Base-by-base conservation (phyloP, 192 early-diverging fungal genomes). In the Obelidium mucronatum region DNA sequence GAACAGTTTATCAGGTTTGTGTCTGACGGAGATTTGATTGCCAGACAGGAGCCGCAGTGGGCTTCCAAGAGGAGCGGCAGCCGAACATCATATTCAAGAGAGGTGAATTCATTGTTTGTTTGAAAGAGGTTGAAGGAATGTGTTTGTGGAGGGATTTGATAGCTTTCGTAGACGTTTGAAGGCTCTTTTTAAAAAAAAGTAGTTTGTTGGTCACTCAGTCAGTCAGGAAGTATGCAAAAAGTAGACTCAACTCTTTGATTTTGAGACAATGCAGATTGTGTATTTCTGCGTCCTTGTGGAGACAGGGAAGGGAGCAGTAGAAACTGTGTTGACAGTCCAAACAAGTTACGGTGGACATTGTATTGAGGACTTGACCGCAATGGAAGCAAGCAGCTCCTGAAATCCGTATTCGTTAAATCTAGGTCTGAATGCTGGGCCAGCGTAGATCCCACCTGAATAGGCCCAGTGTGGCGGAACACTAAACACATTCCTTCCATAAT, bases 21-120 rank as follows among this genome's bases (percentile, higher is more conserved):
- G n/a, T n/a, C n/a, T n/a, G n/a, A 33, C 19, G 13, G 4, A 28
- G 35, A 17, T 17, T 37, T 11, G 8, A 15, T 11, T 28, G 13
- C 4, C 17, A 5, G 34, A 40, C 63, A 65, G 8, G 17, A 28
- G 37, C 8, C 11, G 35, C 63, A 65, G 35, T 28, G 39, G 4
- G 63, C 26, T 65, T 65, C 63, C 13, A 65, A 37, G 39, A 65
- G 26, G 11, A 65, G 19, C 26, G 63, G 63, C 63, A 65, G 5
- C 11, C 30, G 63, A 26, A 65, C 26, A 11, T 17, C 30, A 39
- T 31, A 65, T 11, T 28, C 33, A 11, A 65, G 63, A 11, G 26
- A 15, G 8, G 63, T 37, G 11, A 65, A 19, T 37, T 13, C 34
- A 31, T 31, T 31, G 5, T 17, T 13, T 4, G 63, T 65, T 40